These are phyloP conservation scores for Linnemannia zychae DNA, from an alignment of 192 early-diverging fungal genomes.

Conservation along the genomic window DNA sequence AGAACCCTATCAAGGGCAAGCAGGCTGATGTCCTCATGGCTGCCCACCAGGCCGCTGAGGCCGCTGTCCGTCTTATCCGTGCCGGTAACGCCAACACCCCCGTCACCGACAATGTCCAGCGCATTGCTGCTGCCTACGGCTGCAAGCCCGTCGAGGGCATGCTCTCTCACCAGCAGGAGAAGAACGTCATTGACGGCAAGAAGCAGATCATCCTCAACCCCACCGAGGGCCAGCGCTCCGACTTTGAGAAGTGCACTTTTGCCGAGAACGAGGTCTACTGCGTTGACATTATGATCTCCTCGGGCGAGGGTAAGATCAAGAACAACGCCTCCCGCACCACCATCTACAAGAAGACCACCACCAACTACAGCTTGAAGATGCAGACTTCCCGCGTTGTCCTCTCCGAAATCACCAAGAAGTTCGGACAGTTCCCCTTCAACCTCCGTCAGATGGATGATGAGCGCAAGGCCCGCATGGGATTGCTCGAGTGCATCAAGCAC, in stretches of 20 bases:
- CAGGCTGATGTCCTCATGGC: constrained; percentile 91
- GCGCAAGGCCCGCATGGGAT: constrained; percentile 92
- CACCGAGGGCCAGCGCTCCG: constrained; percentile 77
- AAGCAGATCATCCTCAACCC: constrained; percentile 97
- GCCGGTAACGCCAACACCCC: constrained; percentile 79
- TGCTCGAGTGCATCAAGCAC: constrained; percentile 90
- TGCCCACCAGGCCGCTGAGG: constrained; percentile 88
- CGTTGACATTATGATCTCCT: constrained; percentile 90
- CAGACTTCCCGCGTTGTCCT: constrained; percentile 82
- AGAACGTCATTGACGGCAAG: constrained; percentile 90
- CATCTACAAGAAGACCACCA: constrained; percentile 90
- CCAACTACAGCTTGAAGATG: constrained; percentile 89
- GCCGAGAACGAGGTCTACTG: constrained; percentile 94
- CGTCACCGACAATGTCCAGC: constrained; percentile 85
- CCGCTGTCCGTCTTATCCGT: constrained; percentile 87
- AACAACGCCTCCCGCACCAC: constrained; percentile 81
- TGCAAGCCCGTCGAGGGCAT: constrained; percentile 94
- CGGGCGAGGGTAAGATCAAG: constrained; percentile 90
- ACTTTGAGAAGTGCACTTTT: constrained; percentile 76
- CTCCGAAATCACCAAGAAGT: constrained; percentile 81
- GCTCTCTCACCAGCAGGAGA: constrained; percentile 88
- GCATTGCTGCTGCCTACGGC: constrained; percentile 84
- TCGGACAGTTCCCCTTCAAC: constrained; percentile 91
- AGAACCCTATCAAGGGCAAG: constrained; percentile 83
- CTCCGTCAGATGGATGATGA: constrained; percentile 90